Conservation (phyloP, 345 rosid genomes). For the Syzygium oleosum region DNA sequence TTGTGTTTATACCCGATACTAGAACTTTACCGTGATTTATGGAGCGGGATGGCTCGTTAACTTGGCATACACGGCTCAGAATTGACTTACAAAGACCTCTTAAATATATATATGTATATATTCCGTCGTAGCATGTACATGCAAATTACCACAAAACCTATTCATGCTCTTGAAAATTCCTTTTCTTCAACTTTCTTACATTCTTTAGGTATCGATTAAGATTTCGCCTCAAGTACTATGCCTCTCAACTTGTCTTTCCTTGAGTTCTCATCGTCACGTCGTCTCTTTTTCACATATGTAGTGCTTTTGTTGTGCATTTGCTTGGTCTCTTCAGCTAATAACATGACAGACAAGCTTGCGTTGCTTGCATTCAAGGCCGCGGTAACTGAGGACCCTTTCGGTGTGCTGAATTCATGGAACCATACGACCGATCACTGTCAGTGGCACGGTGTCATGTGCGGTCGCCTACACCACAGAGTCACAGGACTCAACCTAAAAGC, state of each 20-base stretch:
- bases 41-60: not conserved
- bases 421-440: not conserved
- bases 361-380: not conserved
- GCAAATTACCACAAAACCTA: fast-evolving
- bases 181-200: not conserved
- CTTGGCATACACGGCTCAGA: not conserved
- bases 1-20: not conserved
- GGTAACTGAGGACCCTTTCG: not conserved
- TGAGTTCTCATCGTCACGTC: not conserved
- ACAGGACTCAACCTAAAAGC: not conserved
- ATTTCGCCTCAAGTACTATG: not conserved
- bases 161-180: not conserved
- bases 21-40: not conserved
- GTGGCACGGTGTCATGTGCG: not conserved
- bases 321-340: conserved; percentile 13
- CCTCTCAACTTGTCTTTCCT: not conserved
- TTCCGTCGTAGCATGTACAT: not conserved
- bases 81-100: not conserved
- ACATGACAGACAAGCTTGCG: not conserved
- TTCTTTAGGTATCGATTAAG: not conserved
- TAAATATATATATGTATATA: no score
- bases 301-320: not conserved
- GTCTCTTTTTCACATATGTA: not conserved
- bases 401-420: not conserved
- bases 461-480: not conserved